phyloP scores from a whole-genome alignment of 805 yeast species.

The Candida rishiriensis region DNA sequence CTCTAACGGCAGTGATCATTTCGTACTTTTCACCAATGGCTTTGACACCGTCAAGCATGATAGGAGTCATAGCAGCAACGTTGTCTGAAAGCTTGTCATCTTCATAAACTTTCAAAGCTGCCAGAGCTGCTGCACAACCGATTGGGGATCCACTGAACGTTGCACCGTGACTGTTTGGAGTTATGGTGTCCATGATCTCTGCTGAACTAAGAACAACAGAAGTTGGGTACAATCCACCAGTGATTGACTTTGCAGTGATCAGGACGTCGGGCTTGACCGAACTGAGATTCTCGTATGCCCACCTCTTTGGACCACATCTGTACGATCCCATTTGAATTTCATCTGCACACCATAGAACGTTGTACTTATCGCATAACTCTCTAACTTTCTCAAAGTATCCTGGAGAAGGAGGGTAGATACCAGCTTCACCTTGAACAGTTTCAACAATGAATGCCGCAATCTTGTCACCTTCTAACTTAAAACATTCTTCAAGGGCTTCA shows the following conservation, averaged over 20 bases:
- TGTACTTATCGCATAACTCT: conserved; percentile 29
- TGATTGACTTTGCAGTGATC: conserved; percentile 25
- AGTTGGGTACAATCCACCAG: conserved; percentile 27
- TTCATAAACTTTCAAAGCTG: conserved; percentile 24
- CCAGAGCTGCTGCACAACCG: conserved; percentile 23
- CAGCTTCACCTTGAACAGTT: conserved; percentile 39
- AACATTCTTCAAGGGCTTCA: conserved; percentile 23
- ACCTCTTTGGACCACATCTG: conserved; percentile 31
- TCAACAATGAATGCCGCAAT: conserved; percentile 35
- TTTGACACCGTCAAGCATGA: conserved; percentile 18
- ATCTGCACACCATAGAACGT: conserved; percentile 31
- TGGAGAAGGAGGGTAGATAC: conserved; percentile 32
- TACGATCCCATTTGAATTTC: conserved; percentile 36
- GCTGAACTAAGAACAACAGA: conserved; percentile 19
- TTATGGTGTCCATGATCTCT: conserved; percentile 23
- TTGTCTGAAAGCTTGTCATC: conserved; percentile 22
- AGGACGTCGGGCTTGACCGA: conserved; percentile 24
- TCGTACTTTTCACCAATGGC: conserved; percentile 10
- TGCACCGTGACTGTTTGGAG: conserved; percentile 27
- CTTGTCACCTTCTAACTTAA: conserved; percentile 25
- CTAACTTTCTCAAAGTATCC: conserved; percentile 29
- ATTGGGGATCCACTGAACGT: conserved; percentile 28
- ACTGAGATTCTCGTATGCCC: conserved; percentile 32
- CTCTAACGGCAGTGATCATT: conserved; percentile 21
- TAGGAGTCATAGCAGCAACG: conserved; percentile 16